Percentiles rank a stretch among this genome's conserved stretches.
Conservation (phyloP, 1,284 basidiomycete species). For the Fomitopsis palustris region DNA sequence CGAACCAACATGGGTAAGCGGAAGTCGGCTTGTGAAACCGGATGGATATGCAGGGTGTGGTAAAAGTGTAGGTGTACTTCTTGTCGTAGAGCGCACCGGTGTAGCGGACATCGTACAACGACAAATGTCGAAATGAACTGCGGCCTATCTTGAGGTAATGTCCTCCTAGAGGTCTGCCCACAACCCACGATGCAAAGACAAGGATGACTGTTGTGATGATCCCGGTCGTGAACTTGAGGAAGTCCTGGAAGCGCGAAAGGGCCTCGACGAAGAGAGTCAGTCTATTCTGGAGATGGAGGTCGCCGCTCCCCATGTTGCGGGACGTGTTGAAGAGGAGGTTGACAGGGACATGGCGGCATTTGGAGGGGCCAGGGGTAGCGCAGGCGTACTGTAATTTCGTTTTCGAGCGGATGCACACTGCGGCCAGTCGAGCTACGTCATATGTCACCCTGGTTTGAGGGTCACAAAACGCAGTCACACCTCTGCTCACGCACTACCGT, state of each 20-base stretch:
- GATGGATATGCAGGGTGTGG: constrained; percentile 16
- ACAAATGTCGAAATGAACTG: constrained; percentile 10
- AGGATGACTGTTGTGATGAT: constrained; percentile 3
- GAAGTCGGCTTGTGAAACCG: constrained; percentile 30
- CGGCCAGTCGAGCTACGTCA: neutral
- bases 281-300: neutral
- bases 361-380: neutral
- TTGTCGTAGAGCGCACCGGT: constrained; percentile 15
- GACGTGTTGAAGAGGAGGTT: neutral
- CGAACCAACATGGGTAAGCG: constrained; percentile 30
- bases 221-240: neutral
- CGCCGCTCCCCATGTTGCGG: neutral
- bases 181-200: constrained; percentile 16
- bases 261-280: neutral
- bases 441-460: neutral
- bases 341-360: neutral
- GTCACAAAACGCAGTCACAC: neutral
- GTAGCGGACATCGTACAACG: constrained; percentile 18
- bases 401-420: neutral
- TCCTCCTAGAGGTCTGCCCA: constrained; percentile 13
- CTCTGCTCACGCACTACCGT: neutral
- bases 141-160: constrained; percentile 18
- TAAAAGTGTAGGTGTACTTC: constrained; percentile 20
- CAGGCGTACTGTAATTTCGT: neutral
- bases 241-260: neutral